These are phyloP conservation scores for Pestalotiopsis sp. DNA, from an alignment of 2,329 filamentous ascomycete genomes.

Conservation along the genomic window DNA sequence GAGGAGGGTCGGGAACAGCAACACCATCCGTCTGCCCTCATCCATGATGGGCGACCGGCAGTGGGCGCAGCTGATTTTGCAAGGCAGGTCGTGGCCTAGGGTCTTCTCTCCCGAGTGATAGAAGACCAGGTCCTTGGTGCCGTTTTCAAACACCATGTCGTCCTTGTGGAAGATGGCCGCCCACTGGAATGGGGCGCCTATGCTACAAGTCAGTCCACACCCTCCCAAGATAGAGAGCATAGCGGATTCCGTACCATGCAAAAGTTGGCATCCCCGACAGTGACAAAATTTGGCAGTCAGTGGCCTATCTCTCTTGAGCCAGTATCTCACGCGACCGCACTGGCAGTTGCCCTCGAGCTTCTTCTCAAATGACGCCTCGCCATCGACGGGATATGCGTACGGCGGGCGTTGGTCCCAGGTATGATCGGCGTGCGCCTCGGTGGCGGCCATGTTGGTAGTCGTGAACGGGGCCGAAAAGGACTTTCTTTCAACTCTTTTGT, in stretches of 20 bases:
- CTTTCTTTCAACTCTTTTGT: neutral
- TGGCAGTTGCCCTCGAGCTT: slow-evolving; percentile 58
- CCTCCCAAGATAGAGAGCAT: neutral
- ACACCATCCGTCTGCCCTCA: slow-evolving; percentile 81
- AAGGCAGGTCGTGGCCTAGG: slow-evolving; percentile 71
- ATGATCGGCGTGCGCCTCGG: neutral
- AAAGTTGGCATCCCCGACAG: slow-evolving; percentile 76
- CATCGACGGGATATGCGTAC: slow-evolving; percentile 25
- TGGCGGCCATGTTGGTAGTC: neutral
- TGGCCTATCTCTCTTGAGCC: slow-evolving; percentile 69
- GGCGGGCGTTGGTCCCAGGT: slow-evolving; percentile 23
- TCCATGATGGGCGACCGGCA: slow-evolving; percentile 86
- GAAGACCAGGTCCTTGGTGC: slow-evolving; percentile 67
- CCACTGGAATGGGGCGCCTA: slow-evolving; percentile 86
- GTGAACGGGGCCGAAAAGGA: neutral
- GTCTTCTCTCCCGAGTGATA: slow-evolving; percentile 68
- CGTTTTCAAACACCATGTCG: slow-evolving; percentile 69
- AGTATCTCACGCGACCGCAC: slow-evolving; percentile 75
- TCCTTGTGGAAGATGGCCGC: slow-evolving; percentile 85
- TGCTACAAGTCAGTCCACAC: neutral
- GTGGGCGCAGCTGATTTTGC: slow-evolving; percentile 77
- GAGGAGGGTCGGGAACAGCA: slow-evolving; percentile 78
- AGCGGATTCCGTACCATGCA: slow-evolving; percentile 59
- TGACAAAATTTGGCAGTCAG: slow-evolving; percentile 81
- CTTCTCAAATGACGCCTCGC: slow-evolving; percentile 27